Evolutionary conservation across 176 grass and related monocot genomes (phyloP).

Genomic region (Oryza longistaminata): DNA sequence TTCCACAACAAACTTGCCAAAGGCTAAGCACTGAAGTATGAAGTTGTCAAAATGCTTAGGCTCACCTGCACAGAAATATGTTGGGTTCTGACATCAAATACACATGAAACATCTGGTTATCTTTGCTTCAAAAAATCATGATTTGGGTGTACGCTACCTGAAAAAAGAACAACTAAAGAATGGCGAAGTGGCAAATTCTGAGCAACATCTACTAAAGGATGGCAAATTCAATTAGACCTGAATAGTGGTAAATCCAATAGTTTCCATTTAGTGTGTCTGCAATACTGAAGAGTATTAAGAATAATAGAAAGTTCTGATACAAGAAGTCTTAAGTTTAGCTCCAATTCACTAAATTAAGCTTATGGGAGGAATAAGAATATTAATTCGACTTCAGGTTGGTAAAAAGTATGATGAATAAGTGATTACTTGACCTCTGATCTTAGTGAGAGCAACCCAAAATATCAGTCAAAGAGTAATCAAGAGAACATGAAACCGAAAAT

Average conservation of each 20-base stretch:
- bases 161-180: too few species aligned
- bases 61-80: not conserved
- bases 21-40: not conserved
- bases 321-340: not conserved
- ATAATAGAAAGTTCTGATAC: not conserved
- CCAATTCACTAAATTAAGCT: not conserved
- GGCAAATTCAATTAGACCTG: not conserved
- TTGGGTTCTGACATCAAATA: not conserved
- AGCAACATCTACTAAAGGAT: not conserved
- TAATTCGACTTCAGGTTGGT: not conserved
- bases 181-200: not conserved
- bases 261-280: not conserved
- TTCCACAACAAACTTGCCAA: not conserved
- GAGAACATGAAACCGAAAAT: conserved; percentile 9
- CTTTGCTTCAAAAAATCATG: not conserved
- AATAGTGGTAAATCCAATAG: too few species aligned
- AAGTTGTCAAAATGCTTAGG: not conserved
- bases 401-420: not conserved
- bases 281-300: not conserved
- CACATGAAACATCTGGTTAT: not conserved
- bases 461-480: not conserved
- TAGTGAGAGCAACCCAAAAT: not conserved
- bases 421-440: conserved; percentile 4
- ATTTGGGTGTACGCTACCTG: not conserved
- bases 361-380: not conserved